Percentiles rank a stretch among this genome's conserved stretches.
These are phyloP conservation scores for Rhytidiadelphus loreus DNA, from an alignment of 225 moss, liverwort and hornwort genomes.

Conservation along the genomic window DNA sequence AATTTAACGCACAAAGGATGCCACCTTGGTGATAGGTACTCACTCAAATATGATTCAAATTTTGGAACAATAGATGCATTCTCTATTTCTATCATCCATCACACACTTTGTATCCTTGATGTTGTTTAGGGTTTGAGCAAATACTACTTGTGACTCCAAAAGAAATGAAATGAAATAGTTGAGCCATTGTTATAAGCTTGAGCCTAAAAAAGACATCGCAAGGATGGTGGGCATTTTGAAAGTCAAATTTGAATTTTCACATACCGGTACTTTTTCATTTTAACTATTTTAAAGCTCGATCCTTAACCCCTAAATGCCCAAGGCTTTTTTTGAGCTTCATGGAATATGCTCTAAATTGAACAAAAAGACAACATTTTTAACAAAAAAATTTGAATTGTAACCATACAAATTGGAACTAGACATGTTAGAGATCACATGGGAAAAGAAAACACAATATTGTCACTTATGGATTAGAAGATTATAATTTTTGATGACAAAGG, in stretches of 20 bases:
- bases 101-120: rapidly evolving
- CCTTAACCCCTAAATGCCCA: no score
- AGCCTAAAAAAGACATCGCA: no score
- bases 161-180: background rate
- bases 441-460: no score
- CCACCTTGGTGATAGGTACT: rapidly evolving
- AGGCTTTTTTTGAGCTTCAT: no score
- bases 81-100: background rate
- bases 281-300: background rate
- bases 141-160: background rate
- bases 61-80: background rate
- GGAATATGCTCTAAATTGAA: no score
- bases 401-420: no score
- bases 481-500: no score
- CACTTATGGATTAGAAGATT: no score
- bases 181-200: background rate
- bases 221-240: background rate
- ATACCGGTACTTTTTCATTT: background rate
- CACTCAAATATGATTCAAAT: background rate
- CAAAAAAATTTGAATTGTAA: no score
- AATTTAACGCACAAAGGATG: no score
- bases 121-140: rapidly evolving
- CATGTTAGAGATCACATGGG: no score
- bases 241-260: background rate
- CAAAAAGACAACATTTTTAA: no score